Conservation (phyloP, 208 protist genomes). For the Acanthamoeba quina region DNA sequence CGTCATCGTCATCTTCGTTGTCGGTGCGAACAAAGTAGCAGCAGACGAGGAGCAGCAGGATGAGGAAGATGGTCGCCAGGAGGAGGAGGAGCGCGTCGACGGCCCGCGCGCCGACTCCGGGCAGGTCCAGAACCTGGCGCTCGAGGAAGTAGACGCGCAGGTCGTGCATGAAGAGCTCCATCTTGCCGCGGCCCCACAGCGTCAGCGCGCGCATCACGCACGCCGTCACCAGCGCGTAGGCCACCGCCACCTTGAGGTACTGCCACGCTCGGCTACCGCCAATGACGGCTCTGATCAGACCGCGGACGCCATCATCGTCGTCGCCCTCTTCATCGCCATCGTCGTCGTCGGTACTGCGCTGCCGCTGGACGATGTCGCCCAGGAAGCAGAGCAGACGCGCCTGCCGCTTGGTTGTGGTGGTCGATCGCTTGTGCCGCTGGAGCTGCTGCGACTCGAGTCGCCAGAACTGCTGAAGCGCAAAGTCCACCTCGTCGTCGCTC, state of each 20-base stretch:
- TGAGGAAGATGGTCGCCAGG: not conserved
- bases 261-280: not conserved
- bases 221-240: not conserved
- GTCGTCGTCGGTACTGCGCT: not conserved
- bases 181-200: conserved; percentile 42
- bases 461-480: conserved; percentile 17
- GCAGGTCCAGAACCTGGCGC: not conserved
- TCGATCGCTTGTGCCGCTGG: not conserved
- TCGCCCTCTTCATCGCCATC: not conserved
- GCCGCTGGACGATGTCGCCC: not conserved
- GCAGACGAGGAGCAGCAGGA: conserved; percentile 15
- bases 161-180: conserved; percentile 33
- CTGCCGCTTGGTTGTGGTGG: not conserved
- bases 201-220: conserved; percentile 17
- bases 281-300: not conserved
- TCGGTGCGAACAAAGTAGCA: not conserved
- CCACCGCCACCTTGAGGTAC: not conserved
- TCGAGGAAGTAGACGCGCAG: not conserved
- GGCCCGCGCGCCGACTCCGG: not conserved
- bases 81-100: conserved; percentile 8
- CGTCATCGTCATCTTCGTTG: not conserved
- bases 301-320: not conserved
- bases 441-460: conserved; percentile 36
- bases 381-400: conserved; percentile 38
- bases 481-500: not conserved